Base-by-base conservation (phyloP, 768 basidiomycete species). In the Brasilioporus rufonigricans region DNA sequence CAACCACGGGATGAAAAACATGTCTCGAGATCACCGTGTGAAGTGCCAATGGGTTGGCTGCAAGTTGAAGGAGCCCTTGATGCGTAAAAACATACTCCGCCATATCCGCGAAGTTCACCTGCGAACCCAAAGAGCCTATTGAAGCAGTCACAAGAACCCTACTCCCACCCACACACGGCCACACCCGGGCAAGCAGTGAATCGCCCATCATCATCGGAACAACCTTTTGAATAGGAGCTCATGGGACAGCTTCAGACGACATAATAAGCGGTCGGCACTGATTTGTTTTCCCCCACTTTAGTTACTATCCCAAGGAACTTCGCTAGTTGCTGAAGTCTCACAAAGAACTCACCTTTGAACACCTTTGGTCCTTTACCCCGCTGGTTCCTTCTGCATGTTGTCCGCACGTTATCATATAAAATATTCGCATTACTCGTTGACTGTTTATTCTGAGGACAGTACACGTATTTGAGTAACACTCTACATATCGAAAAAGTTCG, bases 111-210 rank as follows among this genome's bases (percentile, higher is more conserved):
- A 67, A 24, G 38, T 57, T 0, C 66, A 67, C 11, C 1, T 64
- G 4, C 14, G 14, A 5, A 0, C 44, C 7, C 5, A 9, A 66
- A 29, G 23, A 64, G 61, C 18, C 5, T 24, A 16, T 13, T 48
- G 5, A 51, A 36, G 35, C 35, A 16, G 35, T 4, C 9, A 9
- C 5, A 9, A 29, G 27, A 29, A 29, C 27, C 27, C 27, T 29
- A 29, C 27, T 29, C 27, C 27, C n/a, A n/a, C n/a, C n/a, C n/a
- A n/a, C n/a, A n/a, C n/a, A n/a, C n/a, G n/a, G n/a, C n/a, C 63
- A 85, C 87, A 57, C 73, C 90, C 74, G 86, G 87, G 68, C 79
- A 84, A 72, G 79, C 80, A 71, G 86, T 87, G 70, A 75, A 84
- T 80, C 54, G 55, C 68, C 56, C 60, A 65, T 70, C 71, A 62